Base-by-base conservation (phyloP, 768 basidiomycete species). In the Agaricus blazei region DNA sequence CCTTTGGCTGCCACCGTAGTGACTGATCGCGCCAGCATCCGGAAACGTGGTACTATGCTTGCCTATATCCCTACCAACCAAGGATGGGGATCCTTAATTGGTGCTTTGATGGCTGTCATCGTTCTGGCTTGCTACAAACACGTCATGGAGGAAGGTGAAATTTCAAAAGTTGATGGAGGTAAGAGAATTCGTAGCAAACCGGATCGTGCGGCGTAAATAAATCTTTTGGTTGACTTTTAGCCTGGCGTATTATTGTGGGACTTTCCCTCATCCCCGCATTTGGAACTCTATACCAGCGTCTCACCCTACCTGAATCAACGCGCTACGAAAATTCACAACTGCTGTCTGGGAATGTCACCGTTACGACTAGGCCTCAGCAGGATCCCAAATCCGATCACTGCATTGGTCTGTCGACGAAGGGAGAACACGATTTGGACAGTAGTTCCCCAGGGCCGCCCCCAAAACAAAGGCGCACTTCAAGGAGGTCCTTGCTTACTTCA, bases 11-110 rank as follows among this genome's bases (percentile, higher is more conserved):
- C 88, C 0, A 80, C 80, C 11, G 72, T 89, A 54, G 80, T 85
- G 9, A 80, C 80, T 5, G 88, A 91, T 60, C 77, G 86, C 11
- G 76, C 87, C 6, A 78, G 78, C 58, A 64, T 89, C 38, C 74
- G 80, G 36, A 71, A 68, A 36, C 82, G 87, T 15, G 89, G 89
- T 0, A 85, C 84, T 0, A 76, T 91, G 69, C 75, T 92, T 19
- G 75, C 83, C 23, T 88, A 87, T 63, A 86, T 88, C 60, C 89
- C 88, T 61, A 76, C 85, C 0, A 85, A 84, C 65, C 85, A 90
- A 67, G 89, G 88, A 9, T 90, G 87, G 87, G 88, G 90, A 28
- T 82, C 76, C 42, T 75, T 91, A 52, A 63, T 82, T 34, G 89
- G 86, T 7, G 76, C 76, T 46, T 65, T 90, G 57, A 75, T 76